A percentile compares a stretch with the other conserved stretches of the same genome.
phyloP scores from a whole-genome alignment of 768 basidiomycete species.

The Mycena sanguinolenta region DNA sequence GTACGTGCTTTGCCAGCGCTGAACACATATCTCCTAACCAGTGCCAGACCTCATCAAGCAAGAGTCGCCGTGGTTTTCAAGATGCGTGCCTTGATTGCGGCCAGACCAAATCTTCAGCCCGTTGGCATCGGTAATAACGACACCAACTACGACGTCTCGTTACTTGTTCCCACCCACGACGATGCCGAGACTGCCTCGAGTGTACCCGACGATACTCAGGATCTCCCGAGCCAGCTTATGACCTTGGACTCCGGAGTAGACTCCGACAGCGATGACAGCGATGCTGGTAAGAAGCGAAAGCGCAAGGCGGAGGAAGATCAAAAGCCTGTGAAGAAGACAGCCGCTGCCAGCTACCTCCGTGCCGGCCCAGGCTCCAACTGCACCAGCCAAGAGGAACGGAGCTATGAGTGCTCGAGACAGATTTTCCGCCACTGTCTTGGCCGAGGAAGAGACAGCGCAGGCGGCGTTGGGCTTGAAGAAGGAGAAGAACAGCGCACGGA shows the following conservation, averaged over 20 bases:
- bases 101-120: constrained; percentile 35
- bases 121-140: constrained; percentile 13
- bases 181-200: constrained; percentile 4
- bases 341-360: neutral
- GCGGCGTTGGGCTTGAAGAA: neutral
- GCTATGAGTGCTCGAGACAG: neutral
- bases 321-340: constrained; percentile 12
- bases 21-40: neutral
- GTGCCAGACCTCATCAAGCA: neutral
- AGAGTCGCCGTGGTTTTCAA: constrained; percentile 13
- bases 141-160: neutral
- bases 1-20: neutral
- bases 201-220: neutral
- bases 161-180: neutral
- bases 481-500: neutral
- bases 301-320: neutral
- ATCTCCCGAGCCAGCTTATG: neutral
- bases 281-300: neutral
- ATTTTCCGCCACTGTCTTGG: constrained; percentile 7
- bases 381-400: neutral
- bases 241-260: neutral
- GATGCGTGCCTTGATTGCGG: constrained; percentile 28
- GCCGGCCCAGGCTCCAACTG: neutral
- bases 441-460: constrained; percentile 22
- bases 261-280: constrained; percentile 11